Base-by-base conservation (phyloP, 495 filamentous ascomycete species). In the Talaromyces borbonicus region DNA sequence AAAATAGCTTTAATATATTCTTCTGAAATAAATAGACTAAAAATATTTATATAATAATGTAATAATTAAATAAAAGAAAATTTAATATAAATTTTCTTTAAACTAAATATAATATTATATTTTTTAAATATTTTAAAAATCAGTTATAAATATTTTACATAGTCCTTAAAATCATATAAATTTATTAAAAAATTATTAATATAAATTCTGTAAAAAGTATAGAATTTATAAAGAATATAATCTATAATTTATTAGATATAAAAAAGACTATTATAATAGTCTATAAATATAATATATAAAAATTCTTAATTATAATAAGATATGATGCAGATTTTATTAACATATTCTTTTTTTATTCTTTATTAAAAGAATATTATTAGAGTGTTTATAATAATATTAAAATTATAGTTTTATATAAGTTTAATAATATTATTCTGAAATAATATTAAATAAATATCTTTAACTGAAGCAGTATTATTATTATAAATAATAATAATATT, bases 341-440 rank as follows among this genome's bases (percentile, higher is more conserved):
- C 4, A 32, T 32, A 18, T 31, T 33, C 19, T 31, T 32, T 37
- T 32, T 18, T 8, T 14, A 32, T 32, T 31, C 19, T 31, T 8
- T 25, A 46, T 25, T 36, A 46, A 9, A 30, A 32, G 22, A 32
- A 22, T 31, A 32, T 32, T 31, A 14, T 46, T 14, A 32, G n/a
- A 9, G 33, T 19, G 11, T 20, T 18, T 29, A 46, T 14, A 19
- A 32, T 18, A 12, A 46, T 47, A 52, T 51, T 29, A 56, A 48
- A 12, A 46, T 43, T 47, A 46, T 50, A 61, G 47, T 51, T 51
- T 49, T 47, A 22, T 35, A 27, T 43, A 46, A n/a, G 18, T 53
- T 24, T 41, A 48, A 40, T 38, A 35, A 41, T 24, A 14, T 40
- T 14, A 8, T 33, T 35, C 19, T n/a, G 33, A 31, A 4, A 33